phyloP scores from a whole-genome alignment of 768 basidiomycete genomes.

The Tricholoma sp. region DNA sequence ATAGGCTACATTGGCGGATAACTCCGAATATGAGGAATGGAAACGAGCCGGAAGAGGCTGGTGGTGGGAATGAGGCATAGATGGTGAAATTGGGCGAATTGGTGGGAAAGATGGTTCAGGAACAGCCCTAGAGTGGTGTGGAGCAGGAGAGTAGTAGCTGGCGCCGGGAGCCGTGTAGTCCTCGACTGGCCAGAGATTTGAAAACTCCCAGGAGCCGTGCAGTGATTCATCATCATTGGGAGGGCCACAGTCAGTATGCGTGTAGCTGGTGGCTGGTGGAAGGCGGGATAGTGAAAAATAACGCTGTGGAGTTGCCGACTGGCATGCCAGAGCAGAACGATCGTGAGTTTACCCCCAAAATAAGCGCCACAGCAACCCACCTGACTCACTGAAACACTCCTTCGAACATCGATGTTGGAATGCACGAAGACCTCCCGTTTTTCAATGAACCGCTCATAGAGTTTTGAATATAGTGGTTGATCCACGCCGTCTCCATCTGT shows the following conservation, averaged over 20 bases:
- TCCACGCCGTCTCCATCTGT: background rate
- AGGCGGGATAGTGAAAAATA: background rate
- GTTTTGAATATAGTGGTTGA: constrained; percentile 1
- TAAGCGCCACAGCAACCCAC: background rate
- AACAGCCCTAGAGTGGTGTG: background rate
- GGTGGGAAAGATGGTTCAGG: background rate
- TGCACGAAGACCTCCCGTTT: background rate
- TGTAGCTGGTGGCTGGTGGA: background rate
- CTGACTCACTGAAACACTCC: constrained; percentile 2
- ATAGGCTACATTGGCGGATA: constrained; percentile 18
- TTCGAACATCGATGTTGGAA: background rate
- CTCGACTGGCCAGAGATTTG: background rate
- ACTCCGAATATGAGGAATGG: constrained; percentile 22
- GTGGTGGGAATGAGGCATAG: background rate
- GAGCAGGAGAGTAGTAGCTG: background rate
- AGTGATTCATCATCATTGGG: background rate
- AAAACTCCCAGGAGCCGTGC: background rate
- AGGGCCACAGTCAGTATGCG: background rate
- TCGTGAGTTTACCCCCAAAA: background rate
- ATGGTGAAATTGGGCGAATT: background rate
- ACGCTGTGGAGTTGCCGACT: background rate
- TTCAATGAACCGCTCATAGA: constrained; percentile 1
- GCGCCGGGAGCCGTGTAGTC: background rate
- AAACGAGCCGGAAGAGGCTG: constrained; percentile 4
- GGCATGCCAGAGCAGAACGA: background rate